phyloP scores from a whole-genome alignment of 2,329 filamentous ascomycete genomes.

The Arachnomyces sp. region DNA sequence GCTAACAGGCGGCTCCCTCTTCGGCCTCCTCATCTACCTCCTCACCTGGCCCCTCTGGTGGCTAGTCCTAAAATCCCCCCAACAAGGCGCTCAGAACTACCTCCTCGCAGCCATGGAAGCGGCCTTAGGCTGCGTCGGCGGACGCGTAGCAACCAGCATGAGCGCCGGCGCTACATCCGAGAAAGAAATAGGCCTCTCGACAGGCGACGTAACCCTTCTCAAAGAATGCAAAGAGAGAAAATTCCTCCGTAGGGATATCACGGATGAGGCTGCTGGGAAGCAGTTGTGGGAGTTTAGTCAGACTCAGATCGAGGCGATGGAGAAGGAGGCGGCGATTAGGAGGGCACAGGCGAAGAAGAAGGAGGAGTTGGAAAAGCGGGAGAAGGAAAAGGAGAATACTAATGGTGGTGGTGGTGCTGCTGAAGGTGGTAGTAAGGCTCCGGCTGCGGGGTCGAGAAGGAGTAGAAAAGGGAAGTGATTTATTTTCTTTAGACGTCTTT shows the following conservation, averaged over 20 bases:
- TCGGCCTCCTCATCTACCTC: conserved; percentile 71
- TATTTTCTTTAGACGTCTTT: conserved; percentile 1
- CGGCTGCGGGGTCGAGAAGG: conserved; percentile 32
- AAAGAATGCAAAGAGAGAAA: conserved; percentile 82
- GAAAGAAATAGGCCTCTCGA: conserved; percentile 4
- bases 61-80: conserved; percentile 77
- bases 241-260: conserved; percentile 64
- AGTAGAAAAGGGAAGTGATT: conserved; percentile 27
- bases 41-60: conserved; percentile 73
- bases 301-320: conserved; percentile 68
- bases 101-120: conserved; percentile 80
- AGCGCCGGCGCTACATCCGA: not conserved
- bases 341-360: conserved; percentile 52
- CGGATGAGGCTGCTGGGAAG: conserved; percentile 72
- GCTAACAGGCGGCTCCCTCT: conserved; percentile 75
- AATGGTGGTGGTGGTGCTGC: conserved; percentile 9
- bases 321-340: conserved; percentile 67
- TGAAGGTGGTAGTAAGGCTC: conserved; percentile 17
- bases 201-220: conserved; percentile 60
- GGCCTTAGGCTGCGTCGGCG: conserved; percentile 51
- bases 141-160: conserved; percentile 4
- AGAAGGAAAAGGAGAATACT: conserved; percentile 17
- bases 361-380: conserved; percentile 19
- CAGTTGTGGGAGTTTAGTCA: conserved; percentile 86
- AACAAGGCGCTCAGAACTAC: conserved; percentile 79